These are phyloP conservation scores for Annona cherimola DNA, from an alignment of 164 flowering plant species.

Conservation along the genomic window DNA sequence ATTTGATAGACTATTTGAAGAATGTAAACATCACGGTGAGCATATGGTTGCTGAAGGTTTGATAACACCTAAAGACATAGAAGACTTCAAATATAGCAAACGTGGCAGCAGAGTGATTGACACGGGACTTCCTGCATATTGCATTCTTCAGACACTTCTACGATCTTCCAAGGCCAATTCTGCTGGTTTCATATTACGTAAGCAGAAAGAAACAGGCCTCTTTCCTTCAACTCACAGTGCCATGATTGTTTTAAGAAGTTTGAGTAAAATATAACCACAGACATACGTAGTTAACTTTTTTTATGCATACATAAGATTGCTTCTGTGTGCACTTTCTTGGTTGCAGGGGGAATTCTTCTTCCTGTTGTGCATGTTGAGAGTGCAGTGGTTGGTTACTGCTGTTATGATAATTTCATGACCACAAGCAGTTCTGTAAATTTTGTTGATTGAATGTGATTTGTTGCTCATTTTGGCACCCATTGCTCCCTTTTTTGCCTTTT, in stretches of 20 bases:
- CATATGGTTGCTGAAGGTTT: slow-evolving; percentile 50
- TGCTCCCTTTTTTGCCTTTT: neutral
- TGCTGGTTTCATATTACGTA: slow-evolving; percentile 63
- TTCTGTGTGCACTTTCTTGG: neutral
- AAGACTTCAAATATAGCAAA: slow-evolving; percentile 51
- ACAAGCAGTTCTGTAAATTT: neutral
- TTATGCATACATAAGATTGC: too few relatives aligned
- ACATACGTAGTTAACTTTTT: too few relatives aligned
- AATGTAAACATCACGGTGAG: slow-evolving; percentile 50
- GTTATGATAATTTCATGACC: neutral
- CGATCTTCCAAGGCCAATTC: slow-evolving; percentile 67
- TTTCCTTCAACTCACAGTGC: neutral
- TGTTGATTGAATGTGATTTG: neutral
- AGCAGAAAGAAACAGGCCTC: slow-evolving; percentile 19
- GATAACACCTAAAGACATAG: slow-evolving; percentile 59
- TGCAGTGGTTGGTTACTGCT: neutral
- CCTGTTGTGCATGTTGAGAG: neutral
- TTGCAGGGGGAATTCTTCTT: neutral
- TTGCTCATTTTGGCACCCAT: neutral
- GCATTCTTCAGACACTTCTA: slow-evolving; percentile 57
- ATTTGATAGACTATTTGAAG: slow-evolving; percentile 51
- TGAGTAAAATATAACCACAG: too few relatives aligned
- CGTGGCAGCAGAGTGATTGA: slow-evolving; percentile 37
- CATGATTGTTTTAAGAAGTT: neutral
- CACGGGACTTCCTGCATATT: slow-evolving; percentile 78